Evolutionary conservation across 768 basidiomycete species (phyloP), one percentile per base, ranked within the genome.

Genomic region (Mycena floridula): DNA sequence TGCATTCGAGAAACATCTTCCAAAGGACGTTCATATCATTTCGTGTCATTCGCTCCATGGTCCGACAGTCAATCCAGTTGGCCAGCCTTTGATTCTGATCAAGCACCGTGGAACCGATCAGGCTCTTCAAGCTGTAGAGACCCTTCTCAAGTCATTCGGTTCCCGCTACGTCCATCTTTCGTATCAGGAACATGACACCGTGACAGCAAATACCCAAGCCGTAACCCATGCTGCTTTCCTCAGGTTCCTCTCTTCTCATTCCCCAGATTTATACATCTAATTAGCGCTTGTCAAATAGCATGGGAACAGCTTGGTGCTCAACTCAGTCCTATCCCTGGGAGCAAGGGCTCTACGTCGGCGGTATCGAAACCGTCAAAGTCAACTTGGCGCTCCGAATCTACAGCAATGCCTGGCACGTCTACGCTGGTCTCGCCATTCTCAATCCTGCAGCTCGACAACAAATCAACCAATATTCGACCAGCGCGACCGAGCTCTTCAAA

Each of bases 171-270:
- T 99, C 28, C 83, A 97, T 59, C 71, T 99, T 30, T 85, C 82
- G n/a, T 98, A 96, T 63, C 89, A 94, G 50, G 92, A 97, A 43
- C 96, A 99, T 57, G 96, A 99, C 56, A 72, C 80, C 32, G 89
- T 98, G 39, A 99, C 96, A 0, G 96, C 96, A 11, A 98, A 98
- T 54, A 98, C 96, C 0, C 96, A 99, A 63, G 96, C 95, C 0
- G 95, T 96, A 12, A 97, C 92, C 0, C 96, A 99, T 55, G 95
- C 95, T 11, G 96, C 96, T 0, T 98, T 98, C 70, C 71, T 99
- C 16, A 91, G 85, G 94, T 93, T 61, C 37, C 24, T 45, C 37
- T 23, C 7, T 9, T 37, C 27, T 30, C 26, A 36, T 20, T 11
- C 26, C 13, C 15, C 12, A 5, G 15, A 40, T 44, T 12, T 37